phyloP scores from a whole-genome alignment of 1,284 basidiomycete genomes.

The Ustilago nuda region DNA sequence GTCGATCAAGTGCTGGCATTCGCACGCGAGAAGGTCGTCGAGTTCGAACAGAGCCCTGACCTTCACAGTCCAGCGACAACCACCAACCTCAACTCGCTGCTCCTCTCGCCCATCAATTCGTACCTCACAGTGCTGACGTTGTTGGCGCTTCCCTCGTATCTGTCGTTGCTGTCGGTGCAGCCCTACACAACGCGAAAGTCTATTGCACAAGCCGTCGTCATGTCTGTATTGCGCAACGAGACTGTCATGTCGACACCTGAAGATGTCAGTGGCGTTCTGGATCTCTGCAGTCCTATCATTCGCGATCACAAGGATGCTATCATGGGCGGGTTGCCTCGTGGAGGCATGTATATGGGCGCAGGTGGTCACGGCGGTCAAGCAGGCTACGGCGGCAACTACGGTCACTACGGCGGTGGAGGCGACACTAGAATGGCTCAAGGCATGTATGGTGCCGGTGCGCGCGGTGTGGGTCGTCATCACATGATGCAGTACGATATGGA shows the following conservation, averaged over 20 bases:
- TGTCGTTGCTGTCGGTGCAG: constrained; percentile 59
- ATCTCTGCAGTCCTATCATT: constrained; percentile 63
- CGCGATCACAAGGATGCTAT: constrained; percentile 61
- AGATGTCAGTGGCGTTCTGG: constrained; percentile 66
- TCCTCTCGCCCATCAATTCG: constrained; percentile 65
- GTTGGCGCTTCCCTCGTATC: constrained; percentile 64
- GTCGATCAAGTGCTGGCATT: constrained; percentile 68
- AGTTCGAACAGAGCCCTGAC: constrained; percentile 58
- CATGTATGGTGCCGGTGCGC: constrained; percentile 40
- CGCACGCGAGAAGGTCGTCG: constrained; percentile 60
- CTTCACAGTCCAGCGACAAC: constrained; percentile 53
- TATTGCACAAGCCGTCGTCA: constrained; percentile 66
- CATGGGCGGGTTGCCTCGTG: constrained; percentile 40
- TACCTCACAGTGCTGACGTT: constrained; percentile 65
- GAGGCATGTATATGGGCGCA: constrained; percentile 38
- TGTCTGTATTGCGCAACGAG: constrained; percentile 64
- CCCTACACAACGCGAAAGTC: constrained; percentile 62
- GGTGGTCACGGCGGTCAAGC: constrained; percentile 26
- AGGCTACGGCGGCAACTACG: constrained; percentile 39
- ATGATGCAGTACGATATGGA: constrained; percentile 62
- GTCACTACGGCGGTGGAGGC: constrained; percentile 43
- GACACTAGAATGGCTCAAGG: constrained; percentile 45
- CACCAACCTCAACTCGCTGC: constrained; percentile 60
- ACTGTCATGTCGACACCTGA: constrained; percentile 66
- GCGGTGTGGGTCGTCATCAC: constrained; percentile 47